Base-by-base conservation (phyloP, 2,329 filamentous ascomycete genomes). In the Stagonosporopsis cucurbitacearum region DNA sequence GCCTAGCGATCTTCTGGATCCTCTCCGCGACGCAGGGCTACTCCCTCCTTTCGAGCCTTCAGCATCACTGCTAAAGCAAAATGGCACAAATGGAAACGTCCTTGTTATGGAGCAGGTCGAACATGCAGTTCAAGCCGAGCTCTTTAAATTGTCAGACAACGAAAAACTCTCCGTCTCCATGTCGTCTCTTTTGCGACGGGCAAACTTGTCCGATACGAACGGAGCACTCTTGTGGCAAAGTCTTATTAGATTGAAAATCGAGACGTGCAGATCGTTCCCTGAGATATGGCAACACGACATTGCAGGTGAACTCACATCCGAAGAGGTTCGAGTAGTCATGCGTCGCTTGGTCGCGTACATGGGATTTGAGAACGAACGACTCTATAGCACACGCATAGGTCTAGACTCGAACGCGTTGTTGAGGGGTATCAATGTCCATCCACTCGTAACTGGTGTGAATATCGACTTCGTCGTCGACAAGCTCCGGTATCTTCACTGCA, bases 1-100 rank as follows among this genome's bases (percentile, higher is more conserved):
- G 17, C 64, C 68, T 12, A 65, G 69, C 46, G 68, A 72, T 32
- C 64, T 72, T 2, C 54, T 69, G 35, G 35, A 63, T 11, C 52
- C 63, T 20, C 54, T 73, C 8, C 63, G 68, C 42, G 54, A 54
- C n/a, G 62, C 60, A 35, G 60, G 60, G 4, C 49, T 72, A 13
- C 51, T 59, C 13, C 53, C 33, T 15, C 56, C 59, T 11, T 67
- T 67, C 40, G 40, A 62, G 11, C 41, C 46, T 9, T 36, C 32
- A 19, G 43, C n/a, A 6, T 17, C 26, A 32, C 26, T 13, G 11
- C 30, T 19, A 13, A 19, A 20, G 2, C n/a, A 6, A 4, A 22
- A 17, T 9, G 17, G 41, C 7, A 19, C 13, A 19, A 20, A 17
- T 39, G 26, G 35, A 23, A 19, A 49, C 13, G 6, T 48, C 12